Evolutionary conservation across 306 rosid genomes (phyloP).

Genomic region (Acacia crassicarpa): DNA sequence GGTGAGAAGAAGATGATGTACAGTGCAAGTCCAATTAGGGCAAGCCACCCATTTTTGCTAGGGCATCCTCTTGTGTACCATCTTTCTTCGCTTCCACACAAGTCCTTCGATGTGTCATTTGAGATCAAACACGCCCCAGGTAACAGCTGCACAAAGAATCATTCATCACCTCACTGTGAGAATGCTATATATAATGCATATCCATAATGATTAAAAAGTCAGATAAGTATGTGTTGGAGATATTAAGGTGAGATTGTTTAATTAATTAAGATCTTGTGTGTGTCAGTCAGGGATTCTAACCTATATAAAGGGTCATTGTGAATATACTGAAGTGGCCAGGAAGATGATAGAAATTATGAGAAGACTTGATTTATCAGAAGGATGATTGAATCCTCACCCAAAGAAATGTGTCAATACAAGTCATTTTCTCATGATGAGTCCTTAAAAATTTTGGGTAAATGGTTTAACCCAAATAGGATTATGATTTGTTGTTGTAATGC

Average conservation of each 20-base stretch:
- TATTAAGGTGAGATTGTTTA: background rate
- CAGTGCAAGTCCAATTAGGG: conserved; percentile 45
- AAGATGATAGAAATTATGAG: too few relatives aligned
- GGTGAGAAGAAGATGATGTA: conserved; percentile 68
- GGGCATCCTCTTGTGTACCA: conserved; percentile 76
- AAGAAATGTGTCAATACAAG: too few relatives aligned
- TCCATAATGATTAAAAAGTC: background rate
- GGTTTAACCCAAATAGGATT: background rate
- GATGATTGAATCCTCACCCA: background rate
- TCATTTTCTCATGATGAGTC: background rate
- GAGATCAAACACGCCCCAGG: conserved; percentile 67
- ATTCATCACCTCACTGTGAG: background rate
- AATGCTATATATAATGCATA: background rate
- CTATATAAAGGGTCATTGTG: too few relatives aligned
- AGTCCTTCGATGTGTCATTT: conserved; percentile 33
- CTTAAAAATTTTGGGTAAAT: background rate
- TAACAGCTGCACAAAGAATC: conserved; percentile 36
- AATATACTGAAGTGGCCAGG: too few relatives aligned
- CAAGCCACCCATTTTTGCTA: conserved; percentile 54
- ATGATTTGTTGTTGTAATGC: background rate
- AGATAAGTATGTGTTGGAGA: background rate
- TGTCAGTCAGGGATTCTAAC: too few relatives aligned
- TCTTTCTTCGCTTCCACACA: conserved; percentile 34
- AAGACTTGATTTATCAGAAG: too few relatives aligned
- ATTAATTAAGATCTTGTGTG: background rate